phyloP scores from a whole-genome alignment of 176 grass and related monocot species.

The Raddia guianensis region DNA sequence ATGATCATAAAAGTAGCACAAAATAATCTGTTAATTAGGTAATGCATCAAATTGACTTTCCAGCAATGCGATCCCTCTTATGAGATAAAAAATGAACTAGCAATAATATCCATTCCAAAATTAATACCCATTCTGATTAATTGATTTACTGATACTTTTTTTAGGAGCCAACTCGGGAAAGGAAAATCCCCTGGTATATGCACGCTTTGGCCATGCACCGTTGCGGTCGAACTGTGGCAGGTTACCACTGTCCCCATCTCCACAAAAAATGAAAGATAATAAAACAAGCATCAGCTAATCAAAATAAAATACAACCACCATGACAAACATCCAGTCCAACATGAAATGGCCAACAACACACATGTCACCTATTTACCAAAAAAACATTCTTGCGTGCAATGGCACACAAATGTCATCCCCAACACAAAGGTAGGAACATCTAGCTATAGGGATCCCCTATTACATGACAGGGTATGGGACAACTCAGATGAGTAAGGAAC shows the following conservation, averaged over 20 bases:
- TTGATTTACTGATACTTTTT: background rate
- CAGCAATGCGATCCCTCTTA: background rate
- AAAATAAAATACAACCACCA: no score
- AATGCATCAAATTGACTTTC: background rate
- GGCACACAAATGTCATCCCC: no score
- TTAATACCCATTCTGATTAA: background rate
- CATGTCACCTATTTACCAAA: background rate
- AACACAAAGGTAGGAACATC: slow-evolving; percentile 8
- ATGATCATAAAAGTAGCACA: background rate
- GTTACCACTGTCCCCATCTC: no score
- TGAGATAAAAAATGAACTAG: background rate
- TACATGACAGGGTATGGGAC: slow-evolving; percentile 30
- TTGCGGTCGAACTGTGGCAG: no score
- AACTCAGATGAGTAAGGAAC: slow-evolving; percentile 88
- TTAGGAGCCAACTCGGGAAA: no score
- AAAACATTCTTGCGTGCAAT: background rate
- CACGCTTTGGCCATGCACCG: no score
- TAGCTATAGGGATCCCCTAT: background rate
- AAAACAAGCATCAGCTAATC: no score
- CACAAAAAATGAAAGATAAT: no score
- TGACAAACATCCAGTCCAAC: background rate
- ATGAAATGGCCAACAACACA: background rate
- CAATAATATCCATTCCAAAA: background rate
- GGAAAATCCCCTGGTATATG: no score
- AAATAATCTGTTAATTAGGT: background rate